Evolutionary conservation across 331 rosid species (phyloP), one percentile per base, ranked within the genome.

Genomic region (Arachis monticola): DNA sequence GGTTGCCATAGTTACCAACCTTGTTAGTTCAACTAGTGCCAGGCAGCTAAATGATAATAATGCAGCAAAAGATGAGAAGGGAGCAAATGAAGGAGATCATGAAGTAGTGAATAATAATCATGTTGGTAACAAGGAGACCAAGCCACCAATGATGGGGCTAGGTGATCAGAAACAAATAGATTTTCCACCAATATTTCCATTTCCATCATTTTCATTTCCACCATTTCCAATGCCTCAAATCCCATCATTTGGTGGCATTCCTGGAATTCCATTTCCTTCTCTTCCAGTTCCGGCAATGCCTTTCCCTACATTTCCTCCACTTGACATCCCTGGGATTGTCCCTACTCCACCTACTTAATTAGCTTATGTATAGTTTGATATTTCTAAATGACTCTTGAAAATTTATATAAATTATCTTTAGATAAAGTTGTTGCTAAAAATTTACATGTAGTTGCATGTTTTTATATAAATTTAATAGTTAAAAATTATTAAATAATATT

Each of bases 331-430:
- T 22, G 41, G 60, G 2, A 1, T 59, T 13, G 2, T 8, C 2
- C 75, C 77, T 40, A 51, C 82, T 47, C 80, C 82, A 42, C 82
- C 75, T 44, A 0, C 17, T 7, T 77, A 67, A 5, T 8, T 22
- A 9, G 14, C 31, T 51, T 10, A 35, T 17, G 22, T 8, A 45
- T 52, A 7, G 17, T 52, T 11, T 52, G 57, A 11, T 52, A 52
- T 14, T 52, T 52, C 57, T 52, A 1, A 1, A 1, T 50, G 13
- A 22, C 5, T 52, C 57, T 52, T 6, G 57, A 17, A 17, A 17
- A 17, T 17, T 17, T 17, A 17, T 17, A 17, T 17, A 17, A 17
- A 17, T 17, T 17, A 17, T 17, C 22, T 17, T 17, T 17, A 17
- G 22, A 17, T 17, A 17, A 17, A 17, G 22, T 17, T 17, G 22